Conservation (phyloP, 257 asterid genomes). For the Rehmannia glutinosa region DNA sequence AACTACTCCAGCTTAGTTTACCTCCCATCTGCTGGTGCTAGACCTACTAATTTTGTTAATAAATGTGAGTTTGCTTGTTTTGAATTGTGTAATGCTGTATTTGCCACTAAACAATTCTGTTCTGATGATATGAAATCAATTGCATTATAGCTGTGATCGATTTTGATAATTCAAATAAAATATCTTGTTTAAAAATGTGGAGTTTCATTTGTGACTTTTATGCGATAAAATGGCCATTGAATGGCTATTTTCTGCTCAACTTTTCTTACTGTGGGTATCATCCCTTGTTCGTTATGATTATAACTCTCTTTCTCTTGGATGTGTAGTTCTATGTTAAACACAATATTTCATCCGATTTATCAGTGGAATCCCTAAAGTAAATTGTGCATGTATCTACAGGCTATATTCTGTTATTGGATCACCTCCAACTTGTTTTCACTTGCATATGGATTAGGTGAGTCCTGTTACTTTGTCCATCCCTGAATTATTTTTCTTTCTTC, state of each 20-base stretch:
- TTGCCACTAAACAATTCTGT: background rate
- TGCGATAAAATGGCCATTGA: background rate
- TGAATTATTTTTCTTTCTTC: background rate
- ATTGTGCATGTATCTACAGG: slow-evolving; percentile 44
- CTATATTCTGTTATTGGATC: slow-evolving; percentile 88
- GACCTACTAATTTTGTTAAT: background rate
- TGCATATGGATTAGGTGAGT: slow-evolving; percentile 71
- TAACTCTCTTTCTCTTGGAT: background rate
- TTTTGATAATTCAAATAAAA: too few species aligned
- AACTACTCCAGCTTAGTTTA: background rate
- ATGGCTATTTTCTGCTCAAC: background rate
- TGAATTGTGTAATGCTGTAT: slow-evolving; percentile 1
- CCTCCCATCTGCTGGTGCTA: background rate
- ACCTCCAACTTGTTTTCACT: slow-evolving; percentile 86
- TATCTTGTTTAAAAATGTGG: too few species aligned
- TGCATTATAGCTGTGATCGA: too few species aligned
- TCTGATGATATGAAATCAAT: too few species aligned
- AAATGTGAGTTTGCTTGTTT: background rate
- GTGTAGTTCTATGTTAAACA: background rate
- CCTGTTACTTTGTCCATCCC: background rate
- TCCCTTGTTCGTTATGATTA: background rate
- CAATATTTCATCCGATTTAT: background rate
- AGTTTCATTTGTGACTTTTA: too few species aligned
- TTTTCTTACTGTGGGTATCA: background rate
- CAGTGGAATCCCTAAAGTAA: background rate